Conservation (phyloP, 495 filamentous ascomycete species). For the Talaromyces adpressus region DNA sequence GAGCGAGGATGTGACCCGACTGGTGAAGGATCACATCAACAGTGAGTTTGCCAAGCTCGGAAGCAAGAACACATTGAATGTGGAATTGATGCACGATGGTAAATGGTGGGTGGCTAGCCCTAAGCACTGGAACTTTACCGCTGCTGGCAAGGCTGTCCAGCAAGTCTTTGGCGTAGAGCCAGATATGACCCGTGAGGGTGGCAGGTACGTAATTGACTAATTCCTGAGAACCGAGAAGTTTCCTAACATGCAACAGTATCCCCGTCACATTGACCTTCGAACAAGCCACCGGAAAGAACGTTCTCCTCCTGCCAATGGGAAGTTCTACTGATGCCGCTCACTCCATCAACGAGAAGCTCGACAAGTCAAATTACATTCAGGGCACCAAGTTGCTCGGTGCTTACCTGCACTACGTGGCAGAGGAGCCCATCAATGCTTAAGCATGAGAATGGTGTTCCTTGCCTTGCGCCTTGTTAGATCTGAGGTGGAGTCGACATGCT, state of each 20-base stretch:
- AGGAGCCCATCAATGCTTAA: conserved; percentile 53
- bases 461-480: background rate
- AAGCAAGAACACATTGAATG: conserved; percentile 84
- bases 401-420: conserved; percentile 94
- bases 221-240: background rate
- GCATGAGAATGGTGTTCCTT: background rate
- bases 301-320: conserved; percentile 91
- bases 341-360: conserved; percentile 96
- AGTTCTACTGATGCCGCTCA: conserved; percentile 94
- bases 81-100: conserved; percentile 74
- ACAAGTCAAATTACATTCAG: conserved; percentile 95
- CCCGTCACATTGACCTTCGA: conserved; percentile 96
- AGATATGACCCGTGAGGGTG: conserved; percentile 94
- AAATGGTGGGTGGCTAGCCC: conserved; percentile 98
- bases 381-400: conserved; percentile 94
- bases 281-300: conserved; percentile 97
- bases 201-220: conserved; percentile 50
- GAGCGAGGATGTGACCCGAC: conserved; percentile 73
- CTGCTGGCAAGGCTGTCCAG: conserved; percentile 86
- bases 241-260: conserved; percentile 49
- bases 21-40: conserved; percentile 74
- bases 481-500: background rate
- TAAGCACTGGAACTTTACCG: conserved; percentile 96
- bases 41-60: conserved; percentile 72
- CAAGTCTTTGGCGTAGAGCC: conserved; percentile 87